Evolutionary conservation across 1,139 yeast genomes (phyloP).

Genomic region (Scheffersomyces segobiensis): DNA sequence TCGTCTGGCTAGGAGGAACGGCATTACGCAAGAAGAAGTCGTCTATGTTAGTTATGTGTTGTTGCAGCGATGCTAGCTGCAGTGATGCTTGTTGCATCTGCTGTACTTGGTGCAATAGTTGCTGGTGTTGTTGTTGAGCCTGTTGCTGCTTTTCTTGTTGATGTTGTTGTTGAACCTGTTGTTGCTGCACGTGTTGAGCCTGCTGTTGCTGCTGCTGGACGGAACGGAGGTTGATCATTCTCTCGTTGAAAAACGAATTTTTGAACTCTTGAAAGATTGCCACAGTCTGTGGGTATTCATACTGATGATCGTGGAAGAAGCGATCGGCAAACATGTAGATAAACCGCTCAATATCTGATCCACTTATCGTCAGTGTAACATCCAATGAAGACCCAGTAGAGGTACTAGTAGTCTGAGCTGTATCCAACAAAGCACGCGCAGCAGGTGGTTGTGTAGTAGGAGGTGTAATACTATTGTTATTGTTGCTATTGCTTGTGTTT

Average conservation of each 20-base stretch:
- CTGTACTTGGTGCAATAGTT: not conserved
- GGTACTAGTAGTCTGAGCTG: slow-evolving; percentile 3
- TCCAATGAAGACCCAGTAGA: slow-evolving; percentile 6
- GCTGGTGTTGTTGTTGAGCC: slow-evolving; percentile 8
- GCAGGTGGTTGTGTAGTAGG: slow-evolving; percentile 4
- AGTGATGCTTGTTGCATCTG: slow-evolving; percentile 4
- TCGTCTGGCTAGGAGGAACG: slow-evolving; percentile 3
- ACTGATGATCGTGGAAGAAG: slow-evolving; percentile 46
- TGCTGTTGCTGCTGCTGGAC: slow-evolving; percentile 19
- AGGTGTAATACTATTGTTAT: slow-evolving; percentile 6
- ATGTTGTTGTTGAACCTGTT: slow-evolving; percentile 4
- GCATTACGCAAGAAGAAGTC: slow-evolving; percentile 32
- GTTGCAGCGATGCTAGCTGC: slow-evolving; percentile 8
- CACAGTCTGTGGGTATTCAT: slow-evolving; percentile 50
- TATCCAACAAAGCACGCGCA: not conserved
- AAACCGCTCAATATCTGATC: slow-evolving; percentile 49
- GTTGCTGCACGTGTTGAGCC: slow-evolving; percentile 1
- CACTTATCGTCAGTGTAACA: slow-evolving; percentile 23
- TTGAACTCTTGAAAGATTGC: slow-evolving; percentile 53
- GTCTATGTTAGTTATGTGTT: slow-evolving; percentile 30
- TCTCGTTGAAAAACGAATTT: slow-evolving; percentile 50
- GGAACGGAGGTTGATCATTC: slow-evolving; percentile 38
- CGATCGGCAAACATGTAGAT: slow-evolving; percentile 50
- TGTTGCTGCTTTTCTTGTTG: slow-evolving; percentile 5
- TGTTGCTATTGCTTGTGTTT: slow-evolving; percentile 2